Percentiles rank a stretch among this genome's conserved stretches.
phyloP scores from a whole-genome alignment of 2,329 filamentous ascomycete species.

The Bisporella sp. region DNA sequence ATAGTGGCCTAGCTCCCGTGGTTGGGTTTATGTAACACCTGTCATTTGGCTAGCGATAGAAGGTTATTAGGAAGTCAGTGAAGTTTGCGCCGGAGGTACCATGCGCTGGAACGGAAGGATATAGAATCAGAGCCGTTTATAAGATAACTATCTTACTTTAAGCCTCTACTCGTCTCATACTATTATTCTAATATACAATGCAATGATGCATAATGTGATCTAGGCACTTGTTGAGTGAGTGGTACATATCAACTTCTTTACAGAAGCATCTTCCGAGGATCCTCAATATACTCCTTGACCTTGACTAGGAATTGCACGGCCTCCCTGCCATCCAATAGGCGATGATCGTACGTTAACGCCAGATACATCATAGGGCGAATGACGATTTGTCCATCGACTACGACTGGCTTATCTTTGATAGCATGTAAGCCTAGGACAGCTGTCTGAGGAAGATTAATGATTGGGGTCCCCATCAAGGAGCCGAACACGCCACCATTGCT shows the following conservation, averaged over 20 bases:
- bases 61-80: too few relatives aligned
- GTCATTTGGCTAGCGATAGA: too few relatives aligned
- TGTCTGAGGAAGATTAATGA: constrained; percentile 95
- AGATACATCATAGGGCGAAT: constrained; percentile 99
- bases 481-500: constrained; percentile 97
- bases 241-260: constrained; percentile 11
- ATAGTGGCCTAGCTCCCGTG: too few relatives aligned
- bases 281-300: constrained; percentile 96
- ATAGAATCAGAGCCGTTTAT: too few relatives aligned
- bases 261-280: constrained; percentile 85
- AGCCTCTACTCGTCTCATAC: background rate
- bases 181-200: background rate
- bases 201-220: background rate
- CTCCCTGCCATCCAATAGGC: constrained; percentile 88
- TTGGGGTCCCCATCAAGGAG: constrained; percentile 93
- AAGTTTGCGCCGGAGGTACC: too few relatives aligned
- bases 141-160: too few relatives aligned
- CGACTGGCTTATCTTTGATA: constrained; percentile 90
- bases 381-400: constrained; percentile 87
- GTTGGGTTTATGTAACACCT: too few relatives aligned
- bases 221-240: background rate
- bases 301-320: constrained; percentile 95
- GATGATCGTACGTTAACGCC: constrained; percentile 94
- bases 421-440: constrained; percentile 89
- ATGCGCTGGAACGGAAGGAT: too few relatives aligned